phyloP scores from a whole-genome alignment of 2,329 filamentous ascomycete genomes.

The Akanthomyces uredinophilus region DNA sequence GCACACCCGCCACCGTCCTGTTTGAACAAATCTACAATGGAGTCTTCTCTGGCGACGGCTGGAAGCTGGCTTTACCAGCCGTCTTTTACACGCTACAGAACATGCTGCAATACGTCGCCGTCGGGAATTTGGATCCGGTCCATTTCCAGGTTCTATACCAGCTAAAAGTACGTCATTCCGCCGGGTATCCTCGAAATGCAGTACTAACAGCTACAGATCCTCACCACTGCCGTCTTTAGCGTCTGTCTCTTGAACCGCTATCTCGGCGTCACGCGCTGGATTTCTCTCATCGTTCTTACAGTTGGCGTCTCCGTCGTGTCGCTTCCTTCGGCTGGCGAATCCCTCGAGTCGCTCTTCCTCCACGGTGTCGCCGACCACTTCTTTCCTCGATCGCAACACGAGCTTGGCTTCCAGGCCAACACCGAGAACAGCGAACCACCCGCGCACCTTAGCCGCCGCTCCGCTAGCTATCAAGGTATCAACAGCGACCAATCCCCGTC shows the following conservation, averaged over 20 bases:
- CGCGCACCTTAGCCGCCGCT: slow-evolving; percentile 52
- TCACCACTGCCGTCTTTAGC: slow-evolving; percentile 84
- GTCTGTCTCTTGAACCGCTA: slow-evolving; percentile 68
- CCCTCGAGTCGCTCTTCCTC: slow-evolving; percentile 54
- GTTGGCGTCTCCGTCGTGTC: slow-evolving; percentile 82
- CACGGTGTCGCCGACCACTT: slow-evolving; percentile 61
- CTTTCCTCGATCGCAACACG: slow-evolving; percentile 74
- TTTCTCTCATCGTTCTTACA: slow-evolving; percentile 72
- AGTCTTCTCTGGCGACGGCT: slow-evolving; percentile 85
- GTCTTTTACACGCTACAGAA: slow-evolving; percentile 88
- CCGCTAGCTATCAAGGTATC: slow-evolving; percentile 88
- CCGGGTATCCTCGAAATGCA: background rate
- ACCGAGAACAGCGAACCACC: slow-evolving; percentile 27
- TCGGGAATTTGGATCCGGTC: slow-evolving; percentile 85
- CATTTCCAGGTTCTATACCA: slow-evolving; percentile 94
- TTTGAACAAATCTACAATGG: slow-evolving; percentile 73
- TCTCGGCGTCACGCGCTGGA: slow-evolving; percentile 71
- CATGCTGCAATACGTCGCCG: slow-evolving; percentile 84
- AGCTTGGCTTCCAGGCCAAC: slow-evolving; percentile 54
- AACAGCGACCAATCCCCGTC: slow-evolving; percentile 50
- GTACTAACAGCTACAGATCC: slow-evolving; percentile 48
- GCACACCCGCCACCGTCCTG: slow-evolving; percentile 73
- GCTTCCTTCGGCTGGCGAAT: slow-evolving; percentile 57
- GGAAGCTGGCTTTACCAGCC: slow-evolving; percentile 90
- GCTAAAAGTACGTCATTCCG: slow-evolving; percentile 58